These are phyloP conservation scores for Hordeum pubiflorum DNA, from an alignment of 202 grass and related monocot genomes.

Conservation along the genomic window DNA sequence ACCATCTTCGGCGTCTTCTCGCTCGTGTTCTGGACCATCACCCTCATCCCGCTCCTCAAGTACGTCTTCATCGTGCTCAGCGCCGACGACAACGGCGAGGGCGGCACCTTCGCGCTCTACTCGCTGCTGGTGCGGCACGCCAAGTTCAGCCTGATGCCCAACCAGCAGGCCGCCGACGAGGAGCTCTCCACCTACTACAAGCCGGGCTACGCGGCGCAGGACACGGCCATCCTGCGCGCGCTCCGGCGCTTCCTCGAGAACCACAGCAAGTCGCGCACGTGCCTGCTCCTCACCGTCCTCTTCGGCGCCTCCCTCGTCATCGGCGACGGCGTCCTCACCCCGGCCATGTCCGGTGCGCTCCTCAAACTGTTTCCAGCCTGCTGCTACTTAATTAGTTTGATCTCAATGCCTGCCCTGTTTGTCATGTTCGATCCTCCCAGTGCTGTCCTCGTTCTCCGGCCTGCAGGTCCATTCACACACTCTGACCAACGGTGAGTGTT, in stretches of 20 bases:
- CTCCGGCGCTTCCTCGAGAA: slow-evolving; percentile 57
- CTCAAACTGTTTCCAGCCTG: no score
- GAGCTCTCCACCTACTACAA: slow-evolving; percentile 57
- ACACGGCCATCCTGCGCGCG: slow-evolving; percentile 37
- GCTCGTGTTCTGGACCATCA: slow-evolving; percentile 66
- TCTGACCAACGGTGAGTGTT: slow-evolving; percentile 10
- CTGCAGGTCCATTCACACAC: slow-evolving; percentile 31
- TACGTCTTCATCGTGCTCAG: slow-evolving; percentile 63
- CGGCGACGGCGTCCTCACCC: slow-evolving; percentile 66
- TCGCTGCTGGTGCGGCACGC: slow-evolving; percentile 64
- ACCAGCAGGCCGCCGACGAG: slow-evolving; percentile 72
- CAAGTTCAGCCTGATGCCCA: slow-evolving; percentile 74
- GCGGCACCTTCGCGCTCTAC: slow-evolving; percentile 75
- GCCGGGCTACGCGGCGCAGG: slow-evolving; percentile 19
- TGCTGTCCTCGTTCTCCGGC: slow-evolving; percentile 40
- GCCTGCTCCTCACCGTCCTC: slow-evolving; percentile 58
- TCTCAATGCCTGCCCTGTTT: neutral
- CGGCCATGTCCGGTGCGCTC: slow-evolving; percentile 54
- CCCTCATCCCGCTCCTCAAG: slow-evolving; percentile 66
- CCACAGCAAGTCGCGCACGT: slow-evolving; percentile 41
- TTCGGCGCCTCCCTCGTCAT: slow-evolving; percentile 61
- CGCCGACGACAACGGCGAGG: slow-evolving; percentile 74
- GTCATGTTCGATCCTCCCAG: neutral
- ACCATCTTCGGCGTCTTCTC: slow-evolving; percentile 56
- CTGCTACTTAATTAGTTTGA: neutral